Conservation (phyloP, 202 grass and related monocot species). For the Panicum virgatum region DNA sequence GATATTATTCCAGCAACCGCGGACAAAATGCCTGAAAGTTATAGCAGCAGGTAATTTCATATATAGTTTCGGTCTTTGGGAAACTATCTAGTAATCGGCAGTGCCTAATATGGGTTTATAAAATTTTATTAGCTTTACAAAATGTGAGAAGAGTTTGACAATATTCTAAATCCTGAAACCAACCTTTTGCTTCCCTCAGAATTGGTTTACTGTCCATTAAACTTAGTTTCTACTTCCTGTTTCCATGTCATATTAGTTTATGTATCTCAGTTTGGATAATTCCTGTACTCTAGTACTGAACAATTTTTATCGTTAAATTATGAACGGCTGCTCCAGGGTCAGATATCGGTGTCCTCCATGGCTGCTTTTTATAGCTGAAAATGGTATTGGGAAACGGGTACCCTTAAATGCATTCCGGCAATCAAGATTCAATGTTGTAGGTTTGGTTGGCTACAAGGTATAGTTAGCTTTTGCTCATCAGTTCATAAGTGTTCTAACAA, state of each 20-base stretch:
- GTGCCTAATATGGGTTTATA: conserved; percentile 2
- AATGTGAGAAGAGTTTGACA: background rate
- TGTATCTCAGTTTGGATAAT: conserved; percentile 14
- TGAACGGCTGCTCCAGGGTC: conserved; percentile 33
- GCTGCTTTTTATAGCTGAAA: conserved; percentile 93
- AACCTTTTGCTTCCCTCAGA: too few relatives aligned
- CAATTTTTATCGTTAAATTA: conserved; percentile 21
- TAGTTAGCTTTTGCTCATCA: conserved; percentile 11
- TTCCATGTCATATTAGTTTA: background rate
- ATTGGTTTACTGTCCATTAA: too few relatives aligned
- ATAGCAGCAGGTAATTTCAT: conserved; percentile 53
- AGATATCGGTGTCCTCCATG: conserved; percentile 75
- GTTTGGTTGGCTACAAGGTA: conserved; percentile 88
- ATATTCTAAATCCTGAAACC: background rate
- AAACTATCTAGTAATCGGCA: background rate
- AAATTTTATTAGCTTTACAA: background rate
- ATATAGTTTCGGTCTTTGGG: background rate
- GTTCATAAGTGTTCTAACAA: background rate
- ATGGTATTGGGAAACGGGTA: conserved; percentile 84
- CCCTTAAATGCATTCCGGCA: conserved; percentile 66
- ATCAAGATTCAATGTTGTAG: conserved; percentile 64
- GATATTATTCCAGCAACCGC: conserved; percentile 75
- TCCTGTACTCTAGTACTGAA: conserved; percentile 22
- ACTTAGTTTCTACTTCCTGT: conserved; percentile 1
- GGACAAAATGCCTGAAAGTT: conserved; percentile 61